phyloP scores from a whole-genome alignment of 1,284 basidiomycete species.

The Apiotrichum porosum region DNA sequence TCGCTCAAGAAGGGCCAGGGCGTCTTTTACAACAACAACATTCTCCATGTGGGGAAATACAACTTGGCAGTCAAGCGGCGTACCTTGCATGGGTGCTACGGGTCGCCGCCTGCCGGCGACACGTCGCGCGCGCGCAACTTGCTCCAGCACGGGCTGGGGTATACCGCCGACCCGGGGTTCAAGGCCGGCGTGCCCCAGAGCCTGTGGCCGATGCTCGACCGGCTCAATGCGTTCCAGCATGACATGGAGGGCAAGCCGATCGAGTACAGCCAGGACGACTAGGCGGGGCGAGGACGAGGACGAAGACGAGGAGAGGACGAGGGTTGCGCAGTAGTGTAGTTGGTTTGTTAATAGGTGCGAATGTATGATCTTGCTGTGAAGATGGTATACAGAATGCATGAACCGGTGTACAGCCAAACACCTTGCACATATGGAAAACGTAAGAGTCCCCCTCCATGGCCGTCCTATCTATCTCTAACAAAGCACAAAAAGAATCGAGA shows the following conservation, averaged over 20 bases:
- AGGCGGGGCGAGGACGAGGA: too few species aligned
- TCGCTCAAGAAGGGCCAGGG: conserved; percentile 65
- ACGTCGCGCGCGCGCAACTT: conserved; percentile 65
- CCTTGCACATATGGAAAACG: too few species aligned
- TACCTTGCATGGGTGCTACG: conserved; percentile 70
- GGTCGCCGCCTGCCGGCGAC: conserved; percentile 59
- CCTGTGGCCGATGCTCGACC: conserved; percentile 58
- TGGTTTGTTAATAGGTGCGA: too few species aligned
- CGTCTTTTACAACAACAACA: conserved; percentile 77
- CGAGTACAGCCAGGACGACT: conserved; percentile 54
- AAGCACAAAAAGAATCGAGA: too few species aligned
- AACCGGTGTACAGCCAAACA: too few species aligned
- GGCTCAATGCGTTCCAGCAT: conserved; percentile 58
- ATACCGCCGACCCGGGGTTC: conserved; percentile 53
- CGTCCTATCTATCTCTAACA: neutral
- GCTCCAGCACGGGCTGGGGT: conserved; percentile 70
- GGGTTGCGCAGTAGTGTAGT: too few species aligned
- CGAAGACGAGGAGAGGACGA: too few species aligned
- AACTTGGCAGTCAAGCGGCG: conserved; percentile 56
- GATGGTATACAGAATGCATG: conserved; percentile 12
- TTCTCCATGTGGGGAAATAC: conserved; percentile 54
- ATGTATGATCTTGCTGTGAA: neutral
- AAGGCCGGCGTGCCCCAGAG: conserved; percentile 54
- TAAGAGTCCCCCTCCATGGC: too few species aligned
- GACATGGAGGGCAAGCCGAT: conserved; percentile 50